Base-by-base conservation (phyloP, 2,329 filamentous ascomycete genomes). In the Basipetospora chlamydospora region DNA sequence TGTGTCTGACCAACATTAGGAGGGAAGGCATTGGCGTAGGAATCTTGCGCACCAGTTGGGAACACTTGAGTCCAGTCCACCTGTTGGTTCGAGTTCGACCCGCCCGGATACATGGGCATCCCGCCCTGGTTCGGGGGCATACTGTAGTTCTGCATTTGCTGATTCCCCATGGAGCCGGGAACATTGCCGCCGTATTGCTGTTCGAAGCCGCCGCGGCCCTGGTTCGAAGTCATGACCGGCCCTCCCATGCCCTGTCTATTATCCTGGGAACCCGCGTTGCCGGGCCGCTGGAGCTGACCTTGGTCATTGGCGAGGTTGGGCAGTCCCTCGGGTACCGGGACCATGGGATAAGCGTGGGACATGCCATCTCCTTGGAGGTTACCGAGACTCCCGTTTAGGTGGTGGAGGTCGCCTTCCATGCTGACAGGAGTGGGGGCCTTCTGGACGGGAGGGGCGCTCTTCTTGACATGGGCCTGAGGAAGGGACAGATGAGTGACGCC, bases 401-500 rank as follows among this genome's bases (percentile, higher is more conserved):
- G 70, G 53, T 66, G 64, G 53, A 77, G 54, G 30, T 63, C 63
- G 43, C 70, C 66, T 28, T 73, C 69, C 37, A 61, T 60, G 45
- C 60, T 61, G 47, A 70, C 60, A 34, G 63, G 63, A 37, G 61
- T 61, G 41, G 50, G 46, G 32, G 59, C 57, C 57, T 77, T 73
- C 49, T 77, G 70, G 15, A 66, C 64, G 41, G 67, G 63, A 17
- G 35, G 28, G 43, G 73, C 68, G 49, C 73, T 70, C 63, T 86
- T 87, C 66, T 86, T 88, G 52, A 90, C 70, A 59, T 92, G 84
- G 45, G 83, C 81, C 59, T 88, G 82, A 25, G 86, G 84, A 60
- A 95, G 86, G 47, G 87, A 92, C 58, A 98, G 61, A 63, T 98
- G 90, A 53, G 83, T 94, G 44, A 85, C 85, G 48, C 87, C 87